Evolutionary conservation across 805 yeast genomes (phyloP).

Genomic region (Saccharomycodes ludwigii): DNA sequence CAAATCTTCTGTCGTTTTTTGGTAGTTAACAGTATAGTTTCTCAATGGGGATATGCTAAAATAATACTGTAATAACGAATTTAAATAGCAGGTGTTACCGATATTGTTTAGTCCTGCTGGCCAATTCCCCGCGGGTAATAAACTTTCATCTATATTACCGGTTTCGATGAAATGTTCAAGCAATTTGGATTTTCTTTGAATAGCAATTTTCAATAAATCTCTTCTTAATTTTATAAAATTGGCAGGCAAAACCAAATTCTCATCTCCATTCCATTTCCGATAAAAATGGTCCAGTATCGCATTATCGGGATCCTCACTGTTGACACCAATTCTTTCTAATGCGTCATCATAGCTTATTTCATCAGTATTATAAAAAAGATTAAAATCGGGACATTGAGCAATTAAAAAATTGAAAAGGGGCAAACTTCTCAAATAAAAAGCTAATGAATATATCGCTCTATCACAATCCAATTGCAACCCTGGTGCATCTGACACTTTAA

Average conservation of each 20-base stretch:
- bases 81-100: constrained; percentile 91
- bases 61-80: constrained; percentile 81
- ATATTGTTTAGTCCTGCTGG: constrained; percentile 91
- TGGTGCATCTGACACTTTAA: constrained; percentile 43
- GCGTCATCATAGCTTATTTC: constrained; percentile 30
- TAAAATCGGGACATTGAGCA: constrained; percentile 20
- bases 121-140: constrained; percentile 53
- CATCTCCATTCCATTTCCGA: constrained; percentile 18
- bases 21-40: constrained; percentile 46
- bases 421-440: constrained; percentile 43
- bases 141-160: constrained; percentile 49
- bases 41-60: constrained; percentile 78
- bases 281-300: constrained; percentile 25
- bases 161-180: constrained; percentile 43
- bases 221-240: constrained; percentile 45
- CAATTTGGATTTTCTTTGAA: constrained; percentile 39
- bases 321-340: constrained; percentile 35
- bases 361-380: constrained; percentile 15
- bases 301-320: constrained; percentile 40
- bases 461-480: constrained; percentile 29
- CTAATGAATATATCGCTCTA: constrained; percentile 52
- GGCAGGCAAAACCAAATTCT: constrained; percentile 20
- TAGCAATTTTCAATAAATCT: constrained; percentile 46
- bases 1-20: constrained; percentile 23
- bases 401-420: constrained; percentile 43